Evolutionary conservation across 2,329 filamentous ascomycete genomes (phyloP).

Genomic region (Nemania sp.): DNA sequence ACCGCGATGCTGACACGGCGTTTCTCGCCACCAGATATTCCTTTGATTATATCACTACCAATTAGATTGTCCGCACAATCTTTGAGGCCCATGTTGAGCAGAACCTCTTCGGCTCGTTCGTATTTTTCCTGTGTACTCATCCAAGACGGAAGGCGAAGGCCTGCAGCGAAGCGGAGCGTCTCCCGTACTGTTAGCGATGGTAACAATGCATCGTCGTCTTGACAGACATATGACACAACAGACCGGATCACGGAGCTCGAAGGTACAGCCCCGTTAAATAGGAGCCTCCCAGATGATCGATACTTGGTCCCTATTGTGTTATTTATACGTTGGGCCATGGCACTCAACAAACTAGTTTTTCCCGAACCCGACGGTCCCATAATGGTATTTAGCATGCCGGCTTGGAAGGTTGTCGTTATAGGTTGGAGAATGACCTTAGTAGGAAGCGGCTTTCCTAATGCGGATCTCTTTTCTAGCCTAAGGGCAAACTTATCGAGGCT

Average conservation of each 20-base stretch:
- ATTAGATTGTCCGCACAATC: slow-evolving; percentile 82
- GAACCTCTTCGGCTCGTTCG: slow-evolving; percentile 75
- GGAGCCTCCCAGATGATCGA: slow-evolving; percentile 69
- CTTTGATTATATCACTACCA: slow-evolving; percentile 78
- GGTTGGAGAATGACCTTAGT: slow-evolving; percentile 74
- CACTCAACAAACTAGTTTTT: slow-evolving; percentile 80
- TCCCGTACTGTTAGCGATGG: slow-evolving; percentile 81
- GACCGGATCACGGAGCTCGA: slow-evolving; percentile 77
- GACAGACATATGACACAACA: slow-evolving; percentile 80
- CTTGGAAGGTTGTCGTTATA: slow-evolving; percentile 73
- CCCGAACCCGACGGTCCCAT: slow-evolving; percentile 85
- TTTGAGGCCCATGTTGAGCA: slow-evolving; percentile 81
- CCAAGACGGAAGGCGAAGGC: slow-evolving; percentile 75
- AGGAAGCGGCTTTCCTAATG: slow-evolving; percentile 63
- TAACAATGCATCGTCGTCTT: slow-evolving; percentile 80
- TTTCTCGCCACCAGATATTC: slow-evolving; percentile 84
- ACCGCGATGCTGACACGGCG: slow-evolving; percentile 81
- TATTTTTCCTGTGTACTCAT: slow-evolving; percentile 77
- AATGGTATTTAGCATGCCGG: slow-evolving; percentile 78
- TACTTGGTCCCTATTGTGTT: slow-evolving; percentile 73
- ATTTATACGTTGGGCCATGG: slow-evolving; percentile 76
- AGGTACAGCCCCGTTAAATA: slow-evolving; percentile 76
- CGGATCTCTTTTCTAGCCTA: slow-evolving; percentile 70
- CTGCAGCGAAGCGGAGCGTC: slow-evolving; percentile 77
- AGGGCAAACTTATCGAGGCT: slow-evolving; percentile 73